These are phyloP conservation scores for Teunomyces aglyptinius DNA, from an alignment of 805 yeast species.

Conservation along the genomic window DNA sequence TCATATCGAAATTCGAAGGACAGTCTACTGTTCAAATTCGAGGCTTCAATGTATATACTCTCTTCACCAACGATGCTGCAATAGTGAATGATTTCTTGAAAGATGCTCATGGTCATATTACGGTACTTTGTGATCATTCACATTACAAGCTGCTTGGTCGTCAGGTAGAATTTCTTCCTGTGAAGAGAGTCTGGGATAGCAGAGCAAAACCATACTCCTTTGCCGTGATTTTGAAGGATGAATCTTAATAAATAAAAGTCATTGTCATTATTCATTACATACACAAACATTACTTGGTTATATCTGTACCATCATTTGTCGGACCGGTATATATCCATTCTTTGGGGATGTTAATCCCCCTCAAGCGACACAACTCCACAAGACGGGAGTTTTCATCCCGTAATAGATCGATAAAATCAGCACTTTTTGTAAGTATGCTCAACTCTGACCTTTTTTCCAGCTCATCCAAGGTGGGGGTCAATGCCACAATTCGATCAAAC, in stretches of 20 bases:
- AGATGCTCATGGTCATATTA: background rate
- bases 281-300: constrained; percentile 10
- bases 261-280: constrained; percentile 4
- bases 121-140: background rate
- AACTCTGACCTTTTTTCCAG: constrained; percentile 80
- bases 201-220: constrained; percentile 2
- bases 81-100: background rate
- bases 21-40: background rate
- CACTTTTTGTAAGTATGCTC: constrained; percentile 63
- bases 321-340: constrained; percentile 32
- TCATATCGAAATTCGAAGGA: constrained; percentile 2
- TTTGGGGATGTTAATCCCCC: constrained; percentile 43
- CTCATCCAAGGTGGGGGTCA: constrained; percentile 72
- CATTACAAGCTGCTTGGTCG: background rate
- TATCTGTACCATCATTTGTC: constrained; percentile 16
- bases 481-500: constrained; percentile 68
- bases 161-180: constrained; percentile 6
- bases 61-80: constrained; percentile 3
- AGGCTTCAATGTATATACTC: constrained; percentile 1
- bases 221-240: constrained; percentile 2
- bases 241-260: background rate
- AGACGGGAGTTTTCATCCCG: constrained; percentile 50
- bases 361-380: constrained; percentile 37
- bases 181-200: background rate
- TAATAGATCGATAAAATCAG: constrained; percentile 52